A percentile compares a stretch with the other conserved stretches of the same genome.
Evolutionary conservation across 2,329 filamentous ascomycete species (phyloP).

Genomic region (Lasiodiplodia citricola): DNA sequence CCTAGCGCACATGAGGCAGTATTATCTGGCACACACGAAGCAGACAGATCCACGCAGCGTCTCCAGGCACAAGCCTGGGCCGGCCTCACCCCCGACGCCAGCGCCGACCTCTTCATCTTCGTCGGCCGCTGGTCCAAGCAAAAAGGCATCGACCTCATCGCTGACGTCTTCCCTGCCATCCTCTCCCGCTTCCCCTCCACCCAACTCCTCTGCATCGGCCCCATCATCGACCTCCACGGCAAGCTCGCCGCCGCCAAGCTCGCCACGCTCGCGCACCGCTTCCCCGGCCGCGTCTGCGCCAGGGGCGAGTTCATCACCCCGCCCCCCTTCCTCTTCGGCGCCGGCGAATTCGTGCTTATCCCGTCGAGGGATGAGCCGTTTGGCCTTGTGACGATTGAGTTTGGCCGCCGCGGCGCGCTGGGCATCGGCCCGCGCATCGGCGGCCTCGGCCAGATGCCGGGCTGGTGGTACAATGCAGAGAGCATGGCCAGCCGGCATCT

Average conservation of each 20-base stretch:
- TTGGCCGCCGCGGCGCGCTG: constrained; percentile 70
- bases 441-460: constrained; percentile 70
- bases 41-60: no score
- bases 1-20: no score
- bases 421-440: constrained; percentile 70
- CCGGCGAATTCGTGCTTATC: constrained; percentile 74
- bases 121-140: constrained; percentile 73
- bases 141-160: constrained; percentile 71
- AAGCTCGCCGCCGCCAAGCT: constrained; percentile 71
- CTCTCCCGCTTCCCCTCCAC: constrained; percentile 64
- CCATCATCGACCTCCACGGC: constrained; percentile 70
- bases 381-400: constrained; percentile 71
- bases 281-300: constrained; percentile 69
- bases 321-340: constrained; percentile 69
- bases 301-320: constrained; percentile 71
- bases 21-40: no score
- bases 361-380: constrained; percentile 73
- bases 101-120: constrained; percentile 69
- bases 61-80: constrained; percentile 70
- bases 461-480: constrained; percentile 74
- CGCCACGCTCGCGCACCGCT: constrained; percentile 67
- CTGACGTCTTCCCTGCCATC: constrained; percentile 70
- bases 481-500: constrained; percentile 67
- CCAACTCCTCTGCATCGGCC: constrained; percentile 68
- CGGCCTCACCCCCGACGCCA: constrained; percentile 63